phyloP scores from a whole-genome alignment of 1,284 basidiomycete genomes.

The Pascua guehoae region DNA sequence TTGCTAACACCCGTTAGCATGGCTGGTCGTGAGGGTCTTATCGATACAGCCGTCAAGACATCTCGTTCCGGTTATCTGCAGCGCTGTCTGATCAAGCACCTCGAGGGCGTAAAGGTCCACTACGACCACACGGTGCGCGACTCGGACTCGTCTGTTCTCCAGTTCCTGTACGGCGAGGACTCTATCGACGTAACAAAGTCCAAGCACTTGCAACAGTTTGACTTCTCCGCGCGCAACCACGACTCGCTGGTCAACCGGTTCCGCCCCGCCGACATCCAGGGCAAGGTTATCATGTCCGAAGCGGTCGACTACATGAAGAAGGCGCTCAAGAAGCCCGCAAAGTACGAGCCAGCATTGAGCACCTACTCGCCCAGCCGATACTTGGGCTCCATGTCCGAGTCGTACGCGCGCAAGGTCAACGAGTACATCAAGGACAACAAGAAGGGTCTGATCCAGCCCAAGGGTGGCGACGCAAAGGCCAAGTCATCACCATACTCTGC shows the following conservation, averaged over 20 bases:
- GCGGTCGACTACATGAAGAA: constrained; percentile 83
- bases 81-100: constrained; percentile 96
- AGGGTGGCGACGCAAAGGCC: constrained; percentile 47
- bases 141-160: constrained; percentile 86
- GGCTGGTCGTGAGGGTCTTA: constrained; percentile 98
- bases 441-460: constrained; percentile 66
- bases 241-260: constrained; percentile 72
- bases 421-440: constrained; percentile 79
- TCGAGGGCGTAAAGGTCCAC: constrained; percentile 92
- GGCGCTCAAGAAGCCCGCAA: constrained; percentile 68
- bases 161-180: constrained; percentile 99
- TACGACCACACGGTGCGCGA: constrained; percentile 98
- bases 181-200: constrained; percentile 94
- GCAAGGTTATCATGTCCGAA: constrained; percentile 63
- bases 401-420: constrained; percentile 77
- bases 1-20: constrained; percentile 61
- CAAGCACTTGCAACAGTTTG: constrained; percentile 83
- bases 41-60: constrained; percentile 99
- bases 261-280: constrained; percentile 61
- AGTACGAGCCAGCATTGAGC: constrained; percentile 71
- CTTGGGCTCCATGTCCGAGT: constrained; percentile 89
- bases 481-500: constrained; percentile 49
- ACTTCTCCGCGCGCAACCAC: constrained; percentile 88
- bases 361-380: constrained; percentile 73
- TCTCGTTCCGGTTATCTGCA: constrained; percentile 98